Percentiles rank a stretch among this genome's conserved stretches.
phyloP scores from a whole-genome alignment of 1,284 basidiomycete species.

The Boletus albobrunnescens region DNA sequence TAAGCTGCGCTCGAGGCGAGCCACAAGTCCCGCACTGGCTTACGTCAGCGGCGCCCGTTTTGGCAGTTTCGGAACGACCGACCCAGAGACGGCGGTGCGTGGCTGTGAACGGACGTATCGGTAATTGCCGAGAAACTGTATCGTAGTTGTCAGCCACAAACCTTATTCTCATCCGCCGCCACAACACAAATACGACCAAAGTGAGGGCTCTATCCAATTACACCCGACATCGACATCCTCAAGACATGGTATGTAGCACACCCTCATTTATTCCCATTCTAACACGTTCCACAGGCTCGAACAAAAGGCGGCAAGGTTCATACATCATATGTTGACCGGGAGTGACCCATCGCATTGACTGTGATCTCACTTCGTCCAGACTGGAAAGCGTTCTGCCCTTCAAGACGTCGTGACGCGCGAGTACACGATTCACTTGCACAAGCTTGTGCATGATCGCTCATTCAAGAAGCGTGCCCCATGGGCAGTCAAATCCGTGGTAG shows the following conservation, averaged over 20 bases:
- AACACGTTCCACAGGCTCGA: slow-evolving; percentile 35
- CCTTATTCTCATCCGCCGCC: slow-evolving; percentile 27
- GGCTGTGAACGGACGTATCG: no score
- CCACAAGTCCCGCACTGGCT: no score
- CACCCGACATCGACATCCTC: slow-evolving; percentile 46
- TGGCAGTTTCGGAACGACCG: no score
- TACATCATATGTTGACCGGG: slow-evolving; percentile 21
- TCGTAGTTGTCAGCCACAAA: slow-evolving; percentile 35
- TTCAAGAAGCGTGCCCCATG: slow-evolving; percentile 95
- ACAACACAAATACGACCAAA: slow-evolving; percentile 32
- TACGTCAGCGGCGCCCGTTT: no score
- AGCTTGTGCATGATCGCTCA: slow-evolving; percentile 82
- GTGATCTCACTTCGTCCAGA: slow-evolving; percentile 39
- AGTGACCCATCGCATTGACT: slow-evolving; percentile 1
- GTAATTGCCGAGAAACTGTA: slow-evolving; percentile 31
- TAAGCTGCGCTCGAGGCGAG: no score
- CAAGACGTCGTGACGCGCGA: slow-evolving; percentile 95
- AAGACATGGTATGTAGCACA: slow-evolving; percentile 60
- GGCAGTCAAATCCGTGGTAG: slow-evolving; percentile 88
- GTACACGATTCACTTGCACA: slow-evolving; percentile 96
- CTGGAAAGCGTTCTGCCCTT: slow-evolving; percentile 89
- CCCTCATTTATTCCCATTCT: slow-evolving; percentile 5
- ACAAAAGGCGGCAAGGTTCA: slow-evolving; percentile 41
- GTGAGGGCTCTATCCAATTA: slow-evolving; percentile 1
- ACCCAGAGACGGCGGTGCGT: no score